Evolutionary conservation across 1,284 basidiomycete genomes (phyloP).

Genomic region (Ceratobasidium sp.): DNA sequence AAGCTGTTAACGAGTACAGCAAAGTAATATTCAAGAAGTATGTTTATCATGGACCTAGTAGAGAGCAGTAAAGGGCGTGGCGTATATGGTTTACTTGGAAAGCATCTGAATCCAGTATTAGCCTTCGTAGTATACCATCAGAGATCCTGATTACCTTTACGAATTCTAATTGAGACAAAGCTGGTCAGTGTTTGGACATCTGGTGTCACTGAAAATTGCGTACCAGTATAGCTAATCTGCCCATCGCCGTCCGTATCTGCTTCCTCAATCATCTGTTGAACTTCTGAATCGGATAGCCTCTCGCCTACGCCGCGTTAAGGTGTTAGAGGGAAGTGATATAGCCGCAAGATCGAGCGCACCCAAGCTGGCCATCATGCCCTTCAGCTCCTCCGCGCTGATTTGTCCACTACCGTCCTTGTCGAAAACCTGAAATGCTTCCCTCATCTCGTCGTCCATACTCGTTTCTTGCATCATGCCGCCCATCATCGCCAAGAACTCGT

Average conservation of each 20-base stretch:
- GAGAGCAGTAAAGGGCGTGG: not conserved
- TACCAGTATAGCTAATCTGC: conserved; percentile 55
- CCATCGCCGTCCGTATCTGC: conserved; percentile 64
- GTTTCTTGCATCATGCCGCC: conserved; percentile 73
- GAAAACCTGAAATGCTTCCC: conserved; percentile 74
- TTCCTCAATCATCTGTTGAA: conserved; percentile 64
- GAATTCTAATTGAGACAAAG: conserved; percentile 23
- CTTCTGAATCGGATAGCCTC: conserved; percentile 62
- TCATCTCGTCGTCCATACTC: conserved; percentile 72
- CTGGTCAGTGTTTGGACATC: not conserved
- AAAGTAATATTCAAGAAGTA: not conserved
- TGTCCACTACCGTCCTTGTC: conserved; percentile 73
- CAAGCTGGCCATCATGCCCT: conserved; percentile 64
- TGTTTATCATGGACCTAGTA: not conserved
- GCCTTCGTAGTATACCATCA: not conserved
- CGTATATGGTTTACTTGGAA: not conserved
- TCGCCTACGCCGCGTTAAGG: conserved; percentile 53
- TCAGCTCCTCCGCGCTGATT: conserved; percentile 69
- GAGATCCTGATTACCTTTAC: conserved; percentile 28
- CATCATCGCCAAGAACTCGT: conserved; percentile 72
- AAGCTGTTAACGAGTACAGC: not conserved
- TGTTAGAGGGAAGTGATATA: conserved; percentile 45
- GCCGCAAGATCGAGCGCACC: conserved; percentile 53
- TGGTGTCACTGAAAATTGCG: not conserved
- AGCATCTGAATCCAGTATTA: not conserved